Percentiles rank a stretch among this genome's conserved stretches.
Evolutionary conservation across 2,329 filamentous ascomycete genomes (phyloP).

Genomic region (Phoma herbarum): DNA sequence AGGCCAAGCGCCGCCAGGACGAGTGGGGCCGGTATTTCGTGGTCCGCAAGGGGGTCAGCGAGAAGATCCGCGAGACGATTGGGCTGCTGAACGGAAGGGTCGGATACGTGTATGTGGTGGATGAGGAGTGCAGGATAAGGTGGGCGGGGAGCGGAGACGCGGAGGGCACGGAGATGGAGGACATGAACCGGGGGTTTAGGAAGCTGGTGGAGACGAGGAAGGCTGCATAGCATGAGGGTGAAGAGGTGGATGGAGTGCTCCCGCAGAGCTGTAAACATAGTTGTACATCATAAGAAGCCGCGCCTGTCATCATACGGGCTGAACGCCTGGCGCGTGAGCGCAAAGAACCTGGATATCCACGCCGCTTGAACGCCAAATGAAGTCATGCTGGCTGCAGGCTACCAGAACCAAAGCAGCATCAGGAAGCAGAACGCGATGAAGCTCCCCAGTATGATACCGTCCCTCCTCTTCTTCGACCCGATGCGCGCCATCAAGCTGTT

Average conservation of each 20-base stretch:
- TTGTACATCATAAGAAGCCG: slow-evolving; percentile 40
- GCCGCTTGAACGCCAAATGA: slow-evolving; percentile 36
- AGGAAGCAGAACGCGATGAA: slow-evolving; percentile 95
- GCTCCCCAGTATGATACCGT: slow-evolving; percentile 89
- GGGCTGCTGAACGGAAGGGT: slow-evolving; percentile 87
- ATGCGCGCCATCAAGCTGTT: slow-evolving; percentile 93
- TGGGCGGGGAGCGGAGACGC: slow-evolving; percentile 88
- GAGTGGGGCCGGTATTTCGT: slow-evolving; percentile 68
- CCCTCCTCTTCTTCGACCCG: slow-evolving; percentile 91
- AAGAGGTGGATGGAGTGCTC: not conserved
- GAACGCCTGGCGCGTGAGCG: slow-evolving; percentile 28
- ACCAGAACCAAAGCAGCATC: slow-evolving; percentile 71
- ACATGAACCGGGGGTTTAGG: slow-evolving; percentile 70
- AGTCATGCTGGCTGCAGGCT: slow-evolving; percentile 17
- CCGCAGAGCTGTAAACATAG: slow-evolving; percentile 33
- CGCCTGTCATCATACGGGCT: slow-evolving; percentile 24
- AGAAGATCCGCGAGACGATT: slow-evolving; percentile 66
- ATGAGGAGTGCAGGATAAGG: slow-evolving; percentile 85
- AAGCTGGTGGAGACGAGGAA: slow-evolving; percentile 55
- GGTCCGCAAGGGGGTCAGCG: slow-evolving; percentile 64
- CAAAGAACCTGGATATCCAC: slow-evolving; percentile 41
- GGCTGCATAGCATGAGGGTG: not conserved
- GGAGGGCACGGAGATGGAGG: slow-evolving; percentile 70
- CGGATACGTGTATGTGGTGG: slow-evolving; percentile 91
- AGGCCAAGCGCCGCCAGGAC: slow-evolving; percentile 57